These are phyloP conservation scores for Albugo laibachii DNA, from an alignment of 352 stramenopile genomes.

Conservation along the genomic window DNA sequence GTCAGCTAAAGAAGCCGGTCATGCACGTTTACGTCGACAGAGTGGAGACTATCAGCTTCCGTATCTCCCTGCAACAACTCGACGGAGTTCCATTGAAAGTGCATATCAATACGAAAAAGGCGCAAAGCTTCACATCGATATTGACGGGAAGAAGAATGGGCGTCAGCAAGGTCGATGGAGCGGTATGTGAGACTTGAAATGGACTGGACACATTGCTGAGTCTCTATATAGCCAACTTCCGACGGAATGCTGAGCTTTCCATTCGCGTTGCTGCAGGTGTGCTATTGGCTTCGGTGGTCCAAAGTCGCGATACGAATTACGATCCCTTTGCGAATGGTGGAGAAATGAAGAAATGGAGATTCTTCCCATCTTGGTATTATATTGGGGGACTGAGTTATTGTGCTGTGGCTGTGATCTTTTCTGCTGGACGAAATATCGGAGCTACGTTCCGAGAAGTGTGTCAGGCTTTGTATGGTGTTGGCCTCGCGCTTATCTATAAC, in stretches of 20 bases:
- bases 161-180: neutral
- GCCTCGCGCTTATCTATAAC: slow-evolving; percentile 63
- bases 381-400: slow-evolving; percentile 58
- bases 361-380: slow-evolving; percentile 55
- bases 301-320: slow-evolving; percentile 31
- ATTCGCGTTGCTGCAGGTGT: slow-evolving; percentile 37
- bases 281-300: slow-evolving; percentile 42
- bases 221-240: slow-evolving; percentile 23
- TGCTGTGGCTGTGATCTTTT: slow-evolving; percentile 55
- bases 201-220: neutral
- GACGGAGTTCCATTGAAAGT: no score
- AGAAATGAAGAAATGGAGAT: slow-evolving; percentile 31
- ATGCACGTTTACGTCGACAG: no score
- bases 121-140: slow-evolving; percentile 44
- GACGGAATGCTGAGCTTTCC: slow-evolving; percentile 29
- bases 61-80: no score
- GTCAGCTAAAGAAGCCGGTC: no score
- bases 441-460: slow-evolving; percentile 43
- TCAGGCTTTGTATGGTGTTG: slow-evolving; percentile 57
- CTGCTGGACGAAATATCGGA: slow-evolving; percentile 45
- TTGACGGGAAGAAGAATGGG: slow-evolving; percentile 11
- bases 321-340: slow-evolving; percentile 11
- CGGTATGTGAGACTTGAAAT: neutral
- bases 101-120: slow-evolving; percentile 18
- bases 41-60: no score